Percentiles rank a stretch among this genome's conserved stretches.
These are phyloP conservation scores for Metarhizium brunneum DNA, from an alignment of 2,329 filamentous ascomycete genomes.

Conservation along the genomic window DNA sequence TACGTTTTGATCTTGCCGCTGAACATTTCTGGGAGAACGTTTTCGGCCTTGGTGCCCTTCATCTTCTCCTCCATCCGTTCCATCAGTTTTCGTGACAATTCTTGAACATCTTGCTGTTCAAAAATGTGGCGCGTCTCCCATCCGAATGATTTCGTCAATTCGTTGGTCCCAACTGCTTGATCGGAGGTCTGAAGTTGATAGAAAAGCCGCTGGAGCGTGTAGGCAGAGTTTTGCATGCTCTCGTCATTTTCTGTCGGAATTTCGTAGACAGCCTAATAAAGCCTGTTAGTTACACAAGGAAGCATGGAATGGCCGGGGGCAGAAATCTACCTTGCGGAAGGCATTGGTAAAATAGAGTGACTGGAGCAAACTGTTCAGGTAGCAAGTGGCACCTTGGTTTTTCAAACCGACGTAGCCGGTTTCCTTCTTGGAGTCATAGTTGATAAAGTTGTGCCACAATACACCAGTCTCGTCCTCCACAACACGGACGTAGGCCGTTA, in stretches of 20 bases:
- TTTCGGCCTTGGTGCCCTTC: conserved; percentile 91
- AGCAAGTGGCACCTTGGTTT: conserved; percentile 92
- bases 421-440: conserved; percentile 99
- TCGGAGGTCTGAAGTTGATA: conserved; percentile 87
- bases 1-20: conserved; percentile 98
- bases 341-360: conserved; percentile 83
- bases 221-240: conserved; percentile 78
- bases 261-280: conserved; percentile 82
- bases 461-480: conserved; percentile 84
- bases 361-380: conserved; percentile 76
- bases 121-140: conserved; percentile 98
- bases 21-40: conserved; percentile 81
- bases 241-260: conserved; percentile 87
- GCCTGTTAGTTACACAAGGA: conserved; percentile 5
- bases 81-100: conserved; percentile 93
- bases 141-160: conserved; percentile 92
- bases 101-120: conserved; percentile 97
- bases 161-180: conserved; percentile 76
- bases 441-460: conserved; percentile 82
- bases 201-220: conserved; percentile 86
- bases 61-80: conserved; percentile 95
- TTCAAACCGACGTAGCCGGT: conserved; percentile 94
- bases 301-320: neutral
- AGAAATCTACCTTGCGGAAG: conserved; percentile 67
- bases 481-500: conserved; percentile 74